phyloP scores from a whole-genome alignment of 106 monocot genomes.

The Ottelia alismoides region DNA sequence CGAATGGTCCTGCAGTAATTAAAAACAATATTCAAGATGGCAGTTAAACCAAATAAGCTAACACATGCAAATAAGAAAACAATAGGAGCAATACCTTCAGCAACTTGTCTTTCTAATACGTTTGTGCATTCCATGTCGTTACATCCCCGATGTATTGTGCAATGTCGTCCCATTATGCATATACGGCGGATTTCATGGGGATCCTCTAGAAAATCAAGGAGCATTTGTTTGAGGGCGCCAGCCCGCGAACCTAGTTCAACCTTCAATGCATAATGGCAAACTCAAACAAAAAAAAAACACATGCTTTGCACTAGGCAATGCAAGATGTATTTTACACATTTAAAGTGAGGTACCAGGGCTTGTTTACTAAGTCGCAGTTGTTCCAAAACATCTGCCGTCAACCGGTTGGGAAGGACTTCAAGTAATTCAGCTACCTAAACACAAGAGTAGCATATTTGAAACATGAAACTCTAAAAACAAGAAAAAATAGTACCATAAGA shows the following conservation, averaged over 20 bases:
- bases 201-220: conserved; percentile 91
- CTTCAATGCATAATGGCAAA: conserved; percentile 18
- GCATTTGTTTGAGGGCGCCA: conserved; percentile 95
- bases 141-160: conserved; percentile 42
- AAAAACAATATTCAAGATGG: conserved; percentile 10
- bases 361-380: conserved; percentile 95
- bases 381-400: conserved; percentile 90
- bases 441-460: not conserved
- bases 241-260: conserved; percentile 93
- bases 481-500: too few relatives aligned
- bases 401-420: conserved; percentile 77
- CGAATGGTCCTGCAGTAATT: too few relatives aligned
- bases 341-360: conserved; percentile 38
- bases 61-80: too few relatives aligned
- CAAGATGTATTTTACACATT: too few relatives aligned
- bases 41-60: too few relatives aligned
- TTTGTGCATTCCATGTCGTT: conserved; percentile 53
- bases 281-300: too few relatives aligned
- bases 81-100: conserved; percentile 86
- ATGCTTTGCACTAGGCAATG: too few relatives aligned
- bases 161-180: conserved; percentile 84
- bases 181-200: conserved; percentile 88
- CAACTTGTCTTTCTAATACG: conserved; percentile 62
- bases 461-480: not conserved
- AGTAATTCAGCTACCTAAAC: conserved; percentile 71